phyloP scores from a whole-genome alignment of 768 basidiomycete genomes.

The Suillus decipiens region DNA sequence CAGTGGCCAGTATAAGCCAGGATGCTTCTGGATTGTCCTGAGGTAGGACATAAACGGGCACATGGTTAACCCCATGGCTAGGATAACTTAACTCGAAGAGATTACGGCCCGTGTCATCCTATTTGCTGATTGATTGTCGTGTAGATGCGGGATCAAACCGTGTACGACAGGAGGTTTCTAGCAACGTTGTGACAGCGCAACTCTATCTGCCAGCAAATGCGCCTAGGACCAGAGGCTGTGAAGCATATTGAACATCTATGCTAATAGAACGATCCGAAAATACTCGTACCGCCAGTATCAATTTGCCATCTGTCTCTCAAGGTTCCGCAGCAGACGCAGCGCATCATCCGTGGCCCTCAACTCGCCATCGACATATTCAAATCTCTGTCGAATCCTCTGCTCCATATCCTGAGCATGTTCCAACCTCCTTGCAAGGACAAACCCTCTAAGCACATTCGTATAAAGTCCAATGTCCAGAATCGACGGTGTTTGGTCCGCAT shows the following conservation, averaged over 20 bases:
- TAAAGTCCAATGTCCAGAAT: slow-evolving; percentile 33
- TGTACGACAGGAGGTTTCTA: not conserved
- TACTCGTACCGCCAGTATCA: not conserved
- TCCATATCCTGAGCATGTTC: slow-evolving; percentile 35
- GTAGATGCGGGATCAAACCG: not conserved
- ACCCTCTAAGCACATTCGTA: slow-evolving; percentile 40
- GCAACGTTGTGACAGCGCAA: not conserved
- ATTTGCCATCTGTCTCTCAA: slow-evolving; percentile 16
- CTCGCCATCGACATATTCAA: slow-evolving; percentile 28
- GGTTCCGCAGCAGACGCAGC: slow-evolving; percentile 20
- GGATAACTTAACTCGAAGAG: not conserved
- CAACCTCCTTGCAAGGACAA: slow-evolving; percentile 32
- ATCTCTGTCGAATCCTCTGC: slow-evolving; percentile 22
- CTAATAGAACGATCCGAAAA: not conserved
- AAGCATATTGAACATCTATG: not conserved
- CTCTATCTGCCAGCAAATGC: not conserved
- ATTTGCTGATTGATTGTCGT: not conserved
- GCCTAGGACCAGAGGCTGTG: not conserved
- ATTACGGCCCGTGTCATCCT: not conserved
- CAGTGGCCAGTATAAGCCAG: not conserved
- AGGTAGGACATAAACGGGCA: not conserved
- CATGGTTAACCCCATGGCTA: not conserved
- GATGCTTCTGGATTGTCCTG: not conserved
- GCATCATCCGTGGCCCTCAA: slow-evolving; percentile 24
- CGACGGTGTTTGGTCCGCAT: not conserved